Percentiles rank a stretch among this genome's conserved stretches.
Evolutionary conservation across 768 basidiomycete genomes (phyloP).

Genomic region (Mycena epipterygia): DNA sequence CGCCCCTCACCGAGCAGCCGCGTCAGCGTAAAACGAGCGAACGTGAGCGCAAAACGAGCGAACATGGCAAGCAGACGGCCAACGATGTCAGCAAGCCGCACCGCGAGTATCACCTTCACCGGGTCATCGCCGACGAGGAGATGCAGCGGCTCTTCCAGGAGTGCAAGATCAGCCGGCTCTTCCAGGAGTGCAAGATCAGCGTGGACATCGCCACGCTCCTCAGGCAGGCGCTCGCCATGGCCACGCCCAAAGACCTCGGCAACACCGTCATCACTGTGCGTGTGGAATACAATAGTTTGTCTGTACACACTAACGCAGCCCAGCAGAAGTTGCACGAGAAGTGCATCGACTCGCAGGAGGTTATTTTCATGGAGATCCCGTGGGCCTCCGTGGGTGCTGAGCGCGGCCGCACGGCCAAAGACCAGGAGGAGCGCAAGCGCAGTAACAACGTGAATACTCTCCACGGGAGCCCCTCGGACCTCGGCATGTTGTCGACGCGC

Average conservation of each 20-base stretch:
- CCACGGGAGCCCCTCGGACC: too few relatives aligned
- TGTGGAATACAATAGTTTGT: slow-evolving; percentile 16
- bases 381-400: slow-evolving; percentile 92
- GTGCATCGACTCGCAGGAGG: slow-evolving; percentile 85
- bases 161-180: too few relatives aligned
- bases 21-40: too few relatives aligned
- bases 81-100: too few relatives aligned
- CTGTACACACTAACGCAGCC: not conserved
- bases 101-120: slow-evolving; percentile 34
- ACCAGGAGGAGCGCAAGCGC: slow-evolving; percentile 21
- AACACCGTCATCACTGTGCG: slow-evolving; percentile 78
- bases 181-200: slow-evolving; percentile 89
- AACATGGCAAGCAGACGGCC: too few relatives aligned
- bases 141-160: slow-evolving; percentile 84
- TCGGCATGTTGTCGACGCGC: too few relatives aligned
- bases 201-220: slow-evolving; percentile 83
- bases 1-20: slow-evolving; percentile 38
- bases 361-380: slow-evolving; percentile 88
- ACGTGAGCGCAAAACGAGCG: too few relatives aligned
- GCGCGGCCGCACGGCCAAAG: slow-evolving; percentile 44
- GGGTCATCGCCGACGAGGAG: slow-evolving; percentile 80
- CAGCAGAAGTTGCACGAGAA: slow-evolving; percentile 85
- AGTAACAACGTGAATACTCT: too few relatives aligned
- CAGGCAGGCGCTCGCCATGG: slow-evolving; percentile 76
- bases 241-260: slow-evolving; percentile 78